Evolutionary conservation across 768 basidiomycete species (phyloP).

Genomic region (Tylopilus balloui): DNA sequence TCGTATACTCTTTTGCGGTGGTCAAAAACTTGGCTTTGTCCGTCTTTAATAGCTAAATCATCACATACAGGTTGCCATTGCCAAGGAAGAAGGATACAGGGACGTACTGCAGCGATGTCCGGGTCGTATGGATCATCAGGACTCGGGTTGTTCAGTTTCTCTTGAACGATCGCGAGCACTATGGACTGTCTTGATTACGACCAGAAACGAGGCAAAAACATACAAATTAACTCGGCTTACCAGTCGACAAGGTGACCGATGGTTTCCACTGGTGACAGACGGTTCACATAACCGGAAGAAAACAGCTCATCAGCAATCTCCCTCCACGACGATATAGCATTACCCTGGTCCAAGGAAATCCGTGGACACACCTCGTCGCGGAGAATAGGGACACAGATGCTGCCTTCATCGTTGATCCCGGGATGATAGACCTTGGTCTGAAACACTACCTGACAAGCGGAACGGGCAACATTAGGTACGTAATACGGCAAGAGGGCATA

Average conservation of each 20-base stretch:
- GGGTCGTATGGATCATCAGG: conserved; percentile 87
- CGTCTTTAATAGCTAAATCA: conserved; percentile 62
- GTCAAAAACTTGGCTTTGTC: conserved; percentile 69
- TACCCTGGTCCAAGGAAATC: conserved; percentile 1
- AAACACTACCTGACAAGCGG: conserved; percentile 61
- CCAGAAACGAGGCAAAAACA: background rate
- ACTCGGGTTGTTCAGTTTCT: conserved; percentile 85
- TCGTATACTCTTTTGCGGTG: conserved; percentile 81
- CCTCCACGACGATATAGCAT: background rate
- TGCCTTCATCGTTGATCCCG: conserved; percentile 85
- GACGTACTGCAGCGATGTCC: conserved; percentile 74
- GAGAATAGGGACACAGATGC: conserved; percentile 79
- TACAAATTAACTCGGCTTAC: conserved; percentile 34
- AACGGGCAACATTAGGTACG: conserved; percentile 18
- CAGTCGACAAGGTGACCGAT: conserved; percentile 65
- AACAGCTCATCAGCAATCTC: conserved; percentile 5
- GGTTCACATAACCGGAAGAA: conserved; percentile 1
- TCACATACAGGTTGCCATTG: conserved; percentile 1
- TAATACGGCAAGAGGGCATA: conserved; percentile 8
- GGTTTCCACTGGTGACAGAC: conserved; percentile 70
- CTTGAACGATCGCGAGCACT: conserved; percentile 76
- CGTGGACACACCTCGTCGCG: conserved; percentile 65
- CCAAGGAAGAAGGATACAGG: background rate
- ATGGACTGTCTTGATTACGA: conserved; percentile 11
- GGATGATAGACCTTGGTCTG: conserved; percentile 87